These are phyloP conservation scores for Dissophora globulifera DNA, from an alignment of 192 early-diverging fungal species.

Conservation along the genomic window DNA sequence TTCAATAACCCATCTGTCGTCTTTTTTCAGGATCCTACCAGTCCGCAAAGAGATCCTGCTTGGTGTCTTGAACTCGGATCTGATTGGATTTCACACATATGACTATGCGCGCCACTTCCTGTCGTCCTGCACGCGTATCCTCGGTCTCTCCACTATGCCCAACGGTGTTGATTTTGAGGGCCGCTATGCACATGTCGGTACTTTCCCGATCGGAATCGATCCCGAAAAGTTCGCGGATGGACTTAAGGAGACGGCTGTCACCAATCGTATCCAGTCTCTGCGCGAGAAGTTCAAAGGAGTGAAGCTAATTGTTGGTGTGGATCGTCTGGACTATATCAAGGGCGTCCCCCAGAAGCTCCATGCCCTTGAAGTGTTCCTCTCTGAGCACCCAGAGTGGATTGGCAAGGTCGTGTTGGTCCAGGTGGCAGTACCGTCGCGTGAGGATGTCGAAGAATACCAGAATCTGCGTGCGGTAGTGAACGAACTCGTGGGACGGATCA, in stretches of 20 bases:
- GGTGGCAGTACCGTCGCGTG: constrained; percentile 96
- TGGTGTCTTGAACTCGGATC: constrained; percentile 91
- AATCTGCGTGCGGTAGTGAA: constrained; percentile 93
- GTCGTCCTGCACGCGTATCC: constrained; percentile 95
- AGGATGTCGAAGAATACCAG: constrained; percentile 99
- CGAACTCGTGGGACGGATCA: constrained; percentile 98
- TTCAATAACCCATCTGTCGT: not conserved
- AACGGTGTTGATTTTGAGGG: constrained; percentile 95
- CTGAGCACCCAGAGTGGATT: constrained; percentile 88
- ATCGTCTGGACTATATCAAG: constrained; percentile 99
- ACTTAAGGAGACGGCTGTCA: constrained; percentile 74
- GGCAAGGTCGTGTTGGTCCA: constrained; percentile 97
- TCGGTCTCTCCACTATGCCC: constrained; percentile 92
- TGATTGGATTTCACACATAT: constrained; percentile 99
- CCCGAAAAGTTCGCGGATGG: constrained; percentile 93
- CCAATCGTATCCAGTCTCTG: constrained; percentile 79
- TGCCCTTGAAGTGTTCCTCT: constrained; percentile 93
- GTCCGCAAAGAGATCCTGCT: constrained; percentile 93
- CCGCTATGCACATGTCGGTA: constrained; percentile 94
- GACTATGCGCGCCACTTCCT: constrained; percentile 99
- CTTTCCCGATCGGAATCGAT: constrained; percentile 99
- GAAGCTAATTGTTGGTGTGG: constrained; percentile 97
- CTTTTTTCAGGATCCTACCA: constrained; percentile 90
- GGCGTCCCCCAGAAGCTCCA: constrained; percentile 99
- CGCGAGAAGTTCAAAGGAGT: constrained; percentile 86